Conservation (phyloP, 2,329 filamentous ascomycete species). For the Lithohypha guttulata region DNA sequence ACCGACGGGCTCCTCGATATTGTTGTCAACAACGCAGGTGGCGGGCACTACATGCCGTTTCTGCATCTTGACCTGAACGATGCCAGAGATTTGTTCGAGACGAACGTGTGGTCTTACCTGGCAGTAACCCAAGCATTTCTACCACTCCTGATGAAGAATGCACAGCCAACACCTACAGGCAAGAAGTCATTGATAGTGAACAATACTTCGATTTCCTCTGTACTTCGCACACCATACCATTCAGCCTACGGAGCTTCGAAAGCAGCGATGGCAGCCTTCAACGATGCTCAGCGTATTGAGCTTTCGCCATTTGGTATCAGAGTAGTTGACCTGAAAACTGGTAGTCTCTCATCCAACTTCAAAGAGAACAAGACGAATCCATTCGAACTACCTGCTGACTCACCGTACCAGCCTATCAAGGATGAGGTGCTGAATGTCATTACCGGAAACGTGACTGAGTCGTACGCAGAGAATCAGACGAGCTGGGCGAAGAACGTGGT, state of each 20-base stretch:
- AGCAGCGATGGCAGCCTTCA: conserved; percentile 23
- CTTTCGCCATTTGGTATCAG: conserved; percentile 24
- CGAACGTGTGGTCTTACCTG: conserved; percentile 28
- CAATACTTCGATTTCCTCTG: conserved; percentile 27
- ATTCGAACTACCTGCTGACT: conserved; percentile 2
- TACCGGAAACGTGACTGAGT: conserved; percentile 2
- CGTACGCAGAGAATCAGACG: no score
- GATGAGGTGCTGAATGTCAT: conserved; percentile 13
- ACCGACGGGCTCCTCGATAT: conserved; percentile 5
- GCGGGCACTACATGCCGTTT: conserved; percentile 22
- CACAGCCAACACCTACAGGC: conserved; percentile 11
- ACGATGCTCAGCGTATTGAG: conserved; percentile 26
- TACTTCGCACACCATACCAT: conserved; percentile 26
- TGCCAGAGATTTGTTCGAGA: conserved; percentile 26
- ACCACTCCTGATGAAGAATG: conserved; percentile 17
- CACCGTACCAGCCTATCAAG: conserved; percentile 8
- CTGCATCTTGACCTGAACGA: conserved; percentile 25
- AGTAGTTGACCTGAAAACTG: conserved; percentile 25
- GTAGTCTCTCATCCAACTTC: conserved; percentile 17
- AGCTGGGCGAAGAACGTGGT: conserved; percentile 48
- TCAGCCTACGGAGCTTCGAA: conserved; percentile 27
- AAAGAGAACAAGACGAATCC: conserved; percentile 4
- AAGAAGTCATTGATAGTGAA: conserved; percentile 30
- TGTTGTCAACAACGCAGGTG: conserved; percentile 16
- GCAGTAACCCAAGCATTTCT: conserved; percentile 29